Evolutionary conservation across 2,329 filamentous ascomycete genomes (phyloP).

Genomic region (Aspergillus jensenii): DNA sequence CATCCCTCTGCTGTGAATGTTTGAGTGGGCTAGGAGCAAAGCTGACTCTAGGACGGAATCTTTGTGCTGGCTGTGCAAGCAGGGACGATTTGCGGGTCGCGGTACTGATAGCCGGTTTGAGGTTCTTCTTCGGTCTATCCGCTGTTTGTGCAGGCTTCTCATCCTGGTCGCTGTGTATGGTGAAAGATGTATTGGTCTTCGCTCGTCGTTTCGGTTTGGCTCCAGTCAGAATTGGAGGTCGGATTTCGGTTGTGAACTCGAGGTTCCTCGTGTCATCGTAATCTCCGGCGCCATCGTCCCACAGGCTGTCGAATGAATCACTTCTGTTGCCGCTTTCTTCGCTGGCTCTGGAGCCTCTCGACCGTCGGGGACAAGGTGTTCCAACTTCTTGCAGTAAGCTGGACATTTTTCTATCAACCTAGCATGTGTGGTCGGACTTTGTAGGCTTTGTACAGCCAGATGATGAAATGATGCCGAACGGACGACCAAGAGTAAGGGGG

Average conservation of each 20-base stretch:
- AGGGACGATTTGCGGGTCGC: constrained; percentile 33
- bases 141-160: constrained; percentile 12
- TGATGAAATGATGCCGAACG: background rate
- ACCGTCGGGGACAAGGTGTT: constrained; percentile 36
- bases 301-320: constrained; percentile 23
- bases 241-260: constrained; percentile 44
- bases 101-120: constrained; percentile 8
- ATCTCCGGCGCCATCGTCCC: constrained; percentile 24
- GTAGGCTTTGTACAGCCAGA: background rate
- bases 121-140: constrained; percentile 21
- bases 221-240: constrained; percentile 27
- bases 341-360: constrained; percentile 19
- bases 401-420: constrained; percentile 22
- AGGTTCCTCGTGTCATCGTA: constrained; percentile 39
- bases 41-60: constrained; percentile 37
- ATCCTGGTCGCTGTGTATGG: constrained; percentile 41
- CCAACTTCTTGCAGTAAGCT: constrained; percentile 24
- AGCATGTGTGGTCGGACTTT: background rate
- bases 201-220: constrained; percentile 31
- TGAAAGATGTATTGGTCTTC: constrained; percentile 29
- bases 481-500: background rate
- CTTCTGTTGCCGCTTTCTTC: constrained; percentile 17
- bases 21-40: constrained; percentile 24
- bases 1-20: constrained; percentile 11
- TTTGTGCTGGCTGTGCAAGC: constrained; percentile 41